A percentile compares a stretch with the other conserved stretches of the same genome.
phyloP scores from a whole-genome alignment of 768 basidiomycete species.

The Astraeus odoratus region DNA sequence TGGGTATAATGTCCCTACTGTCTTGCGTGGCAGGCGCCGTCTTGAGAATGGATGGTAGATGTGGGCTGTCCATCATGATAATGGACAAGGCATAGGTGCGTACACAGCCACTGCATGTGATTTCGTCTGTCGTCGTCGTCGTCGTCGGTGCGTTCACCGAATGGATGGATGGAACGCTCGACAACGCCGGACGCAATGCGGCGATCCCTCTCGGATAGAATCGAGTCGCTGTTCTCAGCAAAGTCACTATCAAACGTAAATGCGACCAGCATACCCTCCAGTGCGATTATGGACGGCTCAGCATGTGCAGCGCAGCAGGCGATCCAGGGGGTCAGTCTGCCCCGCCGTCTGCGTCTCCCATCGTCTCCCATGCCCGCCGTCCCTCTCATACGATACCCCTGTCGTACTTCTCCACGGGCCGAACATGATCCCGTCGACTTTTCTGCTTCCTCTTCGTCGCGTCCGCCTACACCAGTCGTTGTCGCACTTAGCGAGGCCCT shows the following conservation, averaged over 20 bases:
- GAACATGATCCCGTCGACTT: neutral
- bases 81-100: neutral
- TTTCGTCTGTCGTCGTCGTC: too few relatives aligned
- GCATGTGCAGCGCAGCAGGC: conserved; percentile 2
- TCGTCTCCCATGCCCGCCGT: conserved; percentile 4
- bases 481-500: conserved; percentile 41
- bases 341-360: conserved; percentile 11
- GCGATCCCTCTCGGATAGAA: conserved; percentile 1
- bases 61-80: conserved; percentile 22
- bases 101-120: conserved; percentile 2
- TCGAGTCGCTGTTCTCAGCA: conserved; percentile 3
- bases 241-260: neutral
- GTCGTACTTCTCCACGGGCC: neutral
- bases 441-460: conserved; percentile 1
- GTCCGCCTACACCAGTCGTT: conserved; percentile 35
- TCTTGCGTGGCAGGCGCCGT: conserved; percentile 27
- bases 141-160: neutral
- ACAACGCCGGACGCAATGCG: conserved; percentile 9
- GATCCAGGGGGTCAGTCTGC: conserved; percentile 7
- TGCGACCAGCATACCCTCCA: too few relatives aligned
- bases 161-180: conserved; percentile 9
- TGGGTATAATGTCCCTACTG: conserved; percentile 11
- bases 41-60: conserved; percentile 28
- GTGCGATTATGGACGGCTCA: neutral
- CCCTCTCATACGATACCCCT: conserved; percentile 16